Evolutionary conservation across 2,329 filamentous ascomycete genomes (phyloP).

Genomic region (Rhynchosporium secalis): DNA sequence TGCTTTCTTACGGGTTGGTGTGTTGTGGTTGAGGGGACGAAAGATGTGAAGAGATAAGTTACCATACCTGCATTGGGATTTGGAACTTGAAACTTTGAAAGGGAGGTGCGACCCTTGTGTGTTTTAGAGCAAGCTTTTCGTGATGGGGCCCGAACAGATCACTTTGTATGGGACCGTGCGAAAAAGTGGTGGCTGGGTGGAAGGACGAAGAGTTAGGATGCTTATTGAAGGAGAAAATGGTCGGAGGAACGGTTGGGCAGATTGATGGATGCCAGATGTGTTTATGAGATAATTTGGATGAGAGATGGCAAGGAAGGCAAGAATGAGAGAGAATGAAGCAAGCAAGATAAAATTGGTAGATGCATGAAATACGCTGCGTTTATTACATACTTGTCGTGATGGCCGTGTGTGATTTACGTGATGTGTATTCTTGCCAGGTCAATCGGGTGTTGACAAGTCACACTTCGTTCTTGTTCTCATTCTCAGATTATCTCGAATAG

Average conservation of each 20-base stretch:
- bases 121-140: slow-evolving; percentile 6
- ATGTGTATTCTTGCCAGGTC: background rate
- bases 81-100: background rate
- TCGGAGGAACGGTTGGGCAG: background rate
- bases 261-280: slow-evolving; percentile 12
- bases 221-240: slow-evolving; percentile 1
- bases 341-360: slow-evolving; percentile 7
- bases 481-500: background rate
- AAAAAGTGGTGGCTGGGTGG: background rate
- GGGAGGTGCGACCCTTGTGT: background rate
- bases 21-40: background rate
- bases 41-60: background rate
- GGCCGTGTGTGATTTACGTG: background rate
- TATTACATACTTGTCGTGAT: background rate
- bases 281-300: slow-evolving; percentile 18
- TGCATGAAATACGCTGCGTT: slow-evolving; percentile 11
- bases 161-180: slow-evolving; percentile 4
- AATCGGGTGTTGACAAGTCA: no score
- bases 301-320: background rate
- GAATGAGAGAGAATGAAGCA: background rate
- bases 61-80: no score
- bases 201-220: background rate
- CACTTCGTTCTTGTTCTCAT: background rate
- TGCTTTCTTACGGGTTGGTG: slow-evolving; percentile 3
- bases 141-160: slow-evolving; percentile 8